Base-by-base conservation (phyloP, 148 eudicot species). In the Rheum nobile region DNA sequence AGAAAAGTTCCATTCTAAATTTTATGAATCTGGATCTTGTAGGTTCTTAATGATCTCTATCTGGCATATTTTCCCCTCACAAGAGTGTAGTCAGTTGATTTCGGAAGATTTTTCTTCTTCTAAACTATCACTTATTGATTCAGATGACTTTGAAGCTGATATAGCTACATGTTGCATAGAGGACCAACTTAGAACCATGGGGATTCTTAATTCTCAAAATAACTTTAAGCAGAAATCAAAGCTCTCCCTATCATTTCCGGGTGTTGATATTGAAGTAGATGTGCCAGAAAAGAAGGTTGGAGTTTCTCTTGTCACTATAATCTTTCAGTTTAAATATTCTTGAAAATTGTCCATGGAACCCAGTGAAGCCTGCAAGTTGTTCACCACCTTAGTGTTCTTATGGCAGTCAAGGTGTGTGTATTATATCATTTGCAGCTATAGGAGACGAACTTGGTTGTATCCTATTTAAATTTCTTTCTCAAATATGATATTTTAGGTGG, bases 361-460 rank as follows among this genome's bases (percentile, higher is more conserved):
- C n/a, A 63, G 63, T 76, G 92, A 86, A 35, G 90, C 90, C 57
- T 82, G 71, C 79, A 82, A 82, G 80, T 77, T 81, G 67, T 78
- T 95, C 42, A 88, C 79, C 72, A 68, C 71, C 70, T 85, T 95
- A 83, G 75, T 90, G 55, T 74, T 86, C 70, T 74, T 78, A 82
- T 95, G 97, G 97, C 87, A 84, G 70, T 85, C 97, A 67, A 86
- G 97, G 98, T 91, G 47, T 21, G 85, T 80, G 79, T 43, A 3
- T 71, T 71, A 43, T 77, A 65, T 32, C 0, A 31, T 65, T 13
- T 63, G 38, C 37, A 31, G 68, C 38, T 63, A 29, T n/a, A n/a
- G 17, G 38, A 12, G 68, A 14, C 31, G 38, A 29, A 63, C 38
- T 13, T 63, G 17, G n/a, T 16, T 61, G n/a, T n/a, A n/a, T n/a